Base-by-base conservation (phyloP, 805 yeast genomes). In the Candida ovalis region DNA sequence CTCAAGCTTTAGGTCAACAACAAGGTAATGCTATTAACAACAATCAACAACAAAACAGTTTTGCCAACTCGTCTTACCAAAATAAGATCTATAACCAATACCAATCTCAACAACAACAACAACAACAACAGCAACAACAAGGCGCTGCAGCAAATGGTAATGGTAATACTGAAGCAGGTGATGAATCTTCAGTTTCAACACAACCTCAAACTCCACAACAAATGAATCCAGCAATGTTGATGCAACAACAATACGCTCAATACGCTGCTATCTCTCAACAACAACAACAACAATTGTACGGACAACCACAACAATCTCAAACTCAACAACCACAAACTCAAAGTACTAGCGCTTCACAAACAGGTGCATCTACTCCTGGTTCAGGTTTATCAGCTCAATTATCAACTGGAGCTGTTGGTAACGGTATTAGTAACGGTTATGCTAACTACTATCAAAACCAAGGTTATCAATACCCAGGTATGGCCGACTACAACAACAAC, bases 21-120 rank as follows among this genome's bases (percentile, higher is more conserved):
- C 60, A 51, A 45, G 40, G 25, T 22, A 44, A 39, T 19, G 22
- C 32, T 33, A 19, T 28, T 15, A 44, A 33, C 18, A 22, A 30
- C 23, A 19, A 30, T 19, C 27, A 41, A 13, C 63, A 53, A 40
- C 60, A 49, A 46, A 46, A 54, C 47, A 51, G 59, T 37, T 57
- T 58, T 43, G 57, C 53, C 40, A 50, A 51, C 41, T 46, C 53
- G 23, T 46, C 58, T 4, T 56, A 48, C 57, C 64, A 56, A 51
- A 58, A 53, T 45, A 59, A 62, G 52, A 51, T 60, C 37, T 61
- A 62, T 48, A 57, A 55, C 52, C 63, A 60, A 44, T 59, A 59
- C 50, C 63, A 61, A 30, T 57, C 55, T 43, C 57, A 52, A 41
- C 59, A 40, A 32, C 48, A n/a, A n/a, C n/a, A n/a, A n/a, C n/a